phyloP scores from a whole-genome alignment of 2,329 filamentous ascomycete species.

The Epichloe glyceriae region DNA sequence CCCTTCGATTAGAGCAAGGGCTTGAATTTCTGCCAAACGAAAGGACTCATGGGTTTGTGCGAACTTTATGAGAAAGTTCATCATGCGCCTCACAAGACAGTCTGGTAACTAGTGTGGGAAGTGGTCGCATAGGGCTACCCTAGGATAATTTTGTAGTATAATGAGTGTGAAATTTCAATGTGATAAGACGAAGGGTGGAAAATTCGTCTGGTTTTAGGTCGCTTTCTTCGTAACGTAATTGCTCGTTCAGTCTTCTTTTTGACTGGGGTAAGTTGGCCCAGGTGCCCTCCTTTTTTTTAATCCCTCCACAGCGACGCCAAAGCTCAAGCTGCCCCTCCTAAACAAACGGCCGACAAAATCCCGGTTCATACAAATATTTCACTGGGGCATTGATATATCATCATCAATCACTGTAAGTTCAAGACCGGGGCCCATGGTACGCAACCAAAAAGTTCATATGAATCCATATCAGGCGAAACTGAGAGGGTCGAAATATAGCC shows the following conservation, averaged over 20 bases:
- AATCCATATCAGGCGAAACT: neutral
- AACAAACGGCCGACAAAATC: neutral
- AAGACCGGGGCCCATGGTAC: neutral
- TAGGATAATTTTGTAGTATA: neutral
- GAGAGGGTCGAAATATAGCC: neutral
- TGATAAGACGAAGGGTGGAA: neutral
- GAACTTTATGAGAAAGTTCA: conserved; percentile 81
- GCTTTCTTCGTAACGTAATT: too few species aligned
- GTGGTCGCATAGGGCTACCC: neutral
- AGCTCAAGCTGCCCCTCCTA: neutral
- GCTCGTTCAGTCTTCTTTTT: too few species aligned
- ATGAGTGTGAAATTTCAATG: neutral
- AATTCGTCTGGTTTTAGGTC: too few species aligned
- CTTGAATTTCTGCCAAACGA: conserved; percentile 68
- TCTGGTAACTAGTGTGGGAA: neutral
- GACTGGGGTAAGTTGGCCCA: too few species aligned
- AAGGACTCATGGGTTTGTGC: conserved; percentile 88
- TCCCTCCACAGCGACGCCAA: too few species aligned
- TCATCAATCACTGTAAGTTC: neutral
- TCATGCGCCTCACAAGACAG: conserved; percentile 15
- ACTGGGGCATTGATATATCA: neutral
- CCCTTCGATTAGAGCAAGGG: conserved; percentile 57
- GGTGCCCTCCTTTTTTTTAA: too few species aligned
- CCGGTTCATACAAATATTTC: neutral
- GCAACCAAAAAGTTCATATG: neutral